Evolutionary conservation across 768 basidiomycete genomes (phyloP), one percentile per base, ranked within the genome.

Genomic region (Strobilomyces dryophilus): DNA sequence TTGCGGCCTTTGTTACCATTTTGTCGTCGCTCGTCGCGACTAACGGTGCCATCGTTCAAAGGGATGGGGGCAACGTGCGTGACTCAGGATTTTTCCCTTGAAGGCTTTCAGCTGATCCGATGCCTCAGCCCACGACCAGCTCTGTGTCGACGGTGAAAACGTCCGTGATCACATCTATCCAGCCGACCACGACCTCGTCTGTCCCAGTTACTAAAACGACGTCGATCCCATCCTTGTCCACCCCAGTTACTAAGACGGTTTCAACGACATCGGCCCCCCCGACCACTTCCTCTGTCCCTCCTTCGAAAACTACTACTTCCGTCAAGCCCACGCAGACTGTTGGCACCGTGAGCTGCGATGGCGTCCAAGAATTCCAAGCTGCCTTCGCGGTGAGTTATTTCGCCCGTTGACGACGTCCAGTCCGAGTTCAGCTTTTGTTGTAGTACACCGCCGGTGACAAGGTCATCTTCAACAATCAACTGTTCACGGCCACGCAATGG

Each of bases 401-500:
- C 17, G 1, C 8, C 1, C 0, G n/a, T n/a, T 5, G 0, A 15
- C 20, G 15, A 43, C 8, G 26, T 27, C 15, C 4, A 18, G 4
- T 45, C 17, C 5, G 6, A 14, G 6, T 15, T 4, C 8, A 11
- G 68, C 31, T 7, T 11, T 1, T 5, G 7, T 11, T 2, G 1
- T 14, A 70, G 69, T 70, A 70, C 5, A 34, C 14, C 5, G 55
- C 66, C 2, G 68, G 66, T 2, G 18, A 57, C 0, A 37, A 45
- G 34, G 68, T 46, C 5, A 66, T 70, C 6, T 70, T 43, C 14
- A 55, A 58, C 12, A 41, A 47, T 1, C 57, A 62, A 1, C 7
- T 70, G 32, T 68, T 17, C 32, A 62, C 58, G 3, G 66, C 66
- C 14, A 60, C 4, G 7, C 68, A 68, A 9, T 68, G 66, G 68